These are phyloP conservation scores for Nicotiana paniculata DNA, from an alignment of 257 asterid species.

Conservation along the genomic window DNA sequence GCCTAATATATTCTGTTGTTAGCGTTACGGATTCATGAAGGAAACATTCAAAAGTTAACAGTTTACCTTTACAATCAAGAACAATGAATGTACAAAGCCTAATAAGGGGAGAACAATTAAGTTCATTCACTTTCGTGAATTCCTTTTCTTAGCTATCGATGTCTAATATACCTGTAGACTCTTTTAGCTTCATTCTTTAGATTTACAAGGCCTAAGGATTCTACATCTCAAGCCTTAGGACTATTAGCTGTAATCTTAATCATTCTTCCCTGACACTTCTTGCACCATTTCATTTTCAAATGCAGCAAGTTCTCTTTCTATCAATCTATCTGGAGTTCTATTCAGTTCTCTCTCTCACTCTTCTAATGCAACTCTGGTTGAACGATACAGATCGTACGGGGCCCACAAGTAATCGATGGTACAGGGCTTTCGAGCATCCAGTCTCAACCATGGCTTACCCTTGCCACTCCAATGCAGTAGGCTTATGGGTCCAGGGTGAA, in stretches of 20 bases:
- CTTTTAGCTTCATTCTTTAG: not conserved
- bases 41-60: not conserved
- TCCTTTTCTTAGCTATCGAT: not conserved
- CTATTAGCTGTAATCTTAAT: not conserved
- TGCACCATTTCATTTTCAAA: slow-evolving; percentile 5
- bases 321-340: not conserved
- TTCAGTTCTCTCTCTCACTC: slow-evolving; percentile 22
- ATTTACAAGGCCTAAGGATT: not conserved
- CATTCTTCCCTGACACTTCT: not conserved
- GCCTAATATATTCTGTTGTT: not conserved
- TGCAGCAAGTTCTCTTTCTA: not conserved
- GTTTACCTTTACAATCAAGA: not conserved
- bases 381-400: slow-evolving; percentile 63
- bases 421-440: slow-evolving; percentile 73
- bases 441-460: slow-evolving; percentile 86
- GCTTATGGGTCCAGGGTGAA: slow-evolving; percentile 89
- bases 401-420: slow-evolving; percentile 76
- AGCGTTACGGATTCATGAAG: not conserved
- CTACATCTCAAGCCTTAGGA: not conserved
- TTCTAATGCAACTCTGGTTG: slow-evolving; percentile 57
- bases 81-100: not conserved
- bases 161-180: not conserved
- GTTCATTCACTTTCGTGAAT: slow-evolving; percentile 2
- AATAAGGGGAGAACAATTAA: slow-evolving; percentile 2
- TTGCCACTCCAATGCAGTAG: slow-evolving; percentile 93